A percentile compares a stretch with the other conserved stretches of the same genome.
These are phyloP conservation scores for Fusarium torulosum DNA, from an alignment of 2,329 filamentous ascomycete genomes.

Conservation along the genomic window DNA sequence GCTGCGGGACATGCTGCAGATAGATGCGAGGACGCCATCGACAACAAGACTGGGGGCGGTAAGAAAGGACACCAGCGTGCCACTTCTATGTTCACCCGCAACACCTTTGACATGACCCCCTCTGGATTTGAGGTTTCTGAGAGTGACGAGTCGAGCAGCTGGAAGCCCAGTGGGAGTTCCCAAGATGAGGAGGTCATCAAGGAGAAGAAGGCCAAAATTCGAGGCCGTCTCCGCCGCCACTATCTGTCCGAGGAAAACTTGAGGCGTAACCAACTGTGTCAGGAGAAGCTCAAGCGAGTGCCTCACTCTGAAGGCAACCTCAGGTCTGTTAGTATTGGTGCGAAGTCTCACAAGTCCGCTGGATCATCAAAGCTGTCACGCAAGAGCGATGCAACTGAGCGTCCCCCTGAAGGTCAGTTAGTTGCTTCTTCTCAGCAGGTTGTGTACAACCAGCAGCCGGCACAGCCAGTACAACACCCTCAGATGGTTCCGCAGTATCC, in stretches of 20 bases:
- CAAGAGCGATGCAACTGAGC: slow-evolving; percentile 18
- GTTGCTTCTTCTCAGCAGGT: slow-evolving; percentile 7
- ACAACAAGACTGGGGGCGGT: neutral
- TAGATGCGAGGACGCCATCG: slow-evolving; percentile 16
- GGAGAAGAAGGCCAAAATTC: slow-evolving; percentile 7
- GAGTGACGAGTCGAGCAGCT: slow-evolving; percentile 21
- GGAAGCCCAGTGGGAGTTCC: slow-evolving; percentile 11
- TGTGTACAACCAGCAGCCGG: neutral
- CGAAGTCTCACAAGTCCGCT: slow-evolving; percentile 11
- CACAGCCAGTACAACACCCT: neutral
- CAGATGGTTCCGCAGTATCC: slow-evolving; percentile 13
- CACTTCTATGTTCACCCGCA: slow-evolving; percentile 4
- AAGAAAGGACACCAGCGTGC: slow-evolving; percentile 23
- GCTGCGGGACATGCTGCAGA: slow-evolving; percentile 22
- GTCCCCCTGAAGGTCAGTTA: neutral
- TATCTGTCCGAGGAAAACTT: slow-evolving; percentile 29
- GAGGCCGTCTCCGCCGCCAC: neutral
- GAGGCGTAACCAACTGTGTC: slow-evolving; percentile 20
- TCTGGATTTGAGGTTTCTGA: neutral
- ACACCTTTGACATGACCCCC: neutral
- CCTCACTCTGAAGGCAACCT: neutral
- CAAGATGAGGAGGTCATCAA: slow-evolving; percentile 10
- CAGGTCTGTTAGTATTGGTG: neutral
- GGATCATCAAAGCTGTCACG: neutral
- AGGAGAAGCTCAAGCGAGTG: slow-evolving; percentile 1